These are phyloP conservation scores for Teratosphaeria gauchensis DNA, from an alignment of 2,329 filamentous ascomycete genomes.

Conservation along the genomic window DNA sequence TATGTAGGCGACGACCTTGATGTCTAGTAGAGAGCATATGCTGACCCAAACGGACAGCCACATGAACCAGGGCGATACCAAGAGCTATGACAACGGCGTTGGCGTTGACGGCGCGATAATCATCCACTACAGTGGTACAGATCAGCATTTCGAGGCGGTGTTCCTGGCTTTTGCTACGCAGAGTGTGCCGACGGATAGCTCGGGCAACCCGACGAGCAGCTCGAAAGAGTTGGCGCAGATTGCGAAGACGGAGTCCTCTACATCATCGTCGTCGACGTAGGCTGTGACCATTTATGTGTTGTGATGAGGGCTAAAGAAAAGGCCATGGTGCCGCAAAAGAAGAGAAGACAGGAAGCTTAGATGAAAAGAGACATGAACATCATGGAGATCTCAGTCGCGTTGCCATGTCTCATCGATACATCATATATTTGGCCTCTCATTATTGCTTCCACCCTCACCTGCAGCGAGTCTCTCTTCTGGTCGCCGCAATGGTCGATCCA, in stretches of 20 bases:
- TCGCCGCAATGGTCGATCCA: too few relatives aligned
- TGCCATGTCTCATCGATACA: too few relatives aligned
- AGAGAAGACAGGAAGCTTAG: too few relatives aligned
- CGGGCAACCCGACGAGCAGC: conserved; percentile 12
- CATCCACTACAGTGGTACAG: conserved; percentile 18
- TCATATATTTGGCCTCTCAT: too few relatives aligned
- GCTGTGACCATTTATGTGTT: too few relatives aligned
- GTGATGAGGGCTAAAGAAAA: too few relatives aligned
- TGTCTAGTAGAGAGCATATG: not conserved
- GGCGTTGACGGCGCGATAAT: conserved; percentile 30
- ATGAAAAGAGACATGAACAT: too few relatives aligned
- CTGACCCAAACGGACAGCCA: conserved; percentile 12
- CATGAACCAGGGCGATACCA: conserved; percentile 32
- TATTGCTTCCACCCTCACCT: too few relatives aligned
- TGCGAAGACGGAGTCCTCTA: conserved; percentile 3
- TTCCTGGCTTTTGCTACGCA: conserved; percentile 33
- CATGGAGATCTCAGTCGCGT: too few relatives aligned
- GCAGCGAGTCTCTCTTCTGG: too few relatives aligned
- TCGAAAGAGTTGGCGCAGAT: conserved; percentile 7
- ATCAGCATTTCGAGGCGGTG: conserved; percentile 31
- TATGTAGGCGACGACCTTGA: conserved; percentile 8
- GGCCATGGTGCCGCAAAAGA: too few relatives aligned
- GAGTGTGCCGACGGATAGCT: conserved; percentile 27
- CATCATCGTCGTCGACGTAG: conserved; percentile 5
- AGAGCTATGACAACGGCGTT: conserved; percentile 26